phyloP scores from a whole-genome alignment of 1,284 basidiomycete species.

The Trichosporon sp. region DNA sequence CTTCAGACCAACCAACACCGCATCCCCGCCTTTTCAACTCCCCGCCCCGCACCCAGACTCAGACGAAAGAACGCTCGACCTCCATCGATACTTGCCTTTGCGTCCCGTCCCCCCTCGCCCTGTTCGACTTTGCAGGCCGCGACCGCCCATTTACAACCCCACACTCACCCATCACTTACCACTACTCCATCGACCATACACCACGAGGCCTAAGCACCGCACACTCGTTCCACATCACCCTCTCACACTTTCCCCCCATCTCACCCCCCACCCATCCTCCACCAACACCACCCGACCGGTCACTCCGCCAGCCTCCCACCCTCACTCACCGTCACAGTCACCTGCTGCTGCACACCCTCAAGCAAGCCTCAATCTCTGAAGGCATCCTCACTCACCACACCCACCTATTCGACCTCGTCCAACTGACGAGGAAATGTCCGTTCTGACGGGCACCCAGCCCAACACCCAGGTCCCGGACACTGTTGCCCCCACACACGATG shows the following conservation, averaged over 20 bases:
- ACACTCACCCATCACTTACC: not conserved
- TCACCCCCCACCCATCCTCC: not conserved
- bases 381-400: not conserved
- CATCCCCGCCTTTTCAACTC: not conserved
- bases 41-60: too few species aligned
- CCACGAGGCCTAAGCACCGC: not conserved
- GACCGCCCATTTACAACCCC: too few species aligned
- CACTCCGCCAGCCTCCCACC: too few species aligned
- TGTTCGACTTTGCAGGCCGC: too few species aligned
- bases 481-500: not conserved
- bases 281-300: not conserved
- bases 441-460: slow-evolving; percentile 13
- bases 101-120: too few species aligned
- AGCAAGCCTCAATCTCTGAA: not conserved
- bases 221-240: slow-evolving; percentile 1
- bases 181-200: not conserved
- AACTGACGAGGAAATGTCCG: slow-evolving; percentile 19
- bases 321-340: not conserved
- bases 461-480: not conserved
- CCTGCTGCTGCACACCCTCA: not conserved
- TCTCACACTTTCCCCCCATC: not conserved
- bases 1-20: too few species aligned
- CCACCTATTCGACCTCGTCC: slow-evolving; percentile 7
- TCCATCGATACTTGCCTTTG: too few species aligned
- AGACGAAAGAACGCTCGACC: too few species aligned